Evolutionary conservation across 139 green algal species (phyloP).

Genomic region (Micromonas pusilla): DNA sequence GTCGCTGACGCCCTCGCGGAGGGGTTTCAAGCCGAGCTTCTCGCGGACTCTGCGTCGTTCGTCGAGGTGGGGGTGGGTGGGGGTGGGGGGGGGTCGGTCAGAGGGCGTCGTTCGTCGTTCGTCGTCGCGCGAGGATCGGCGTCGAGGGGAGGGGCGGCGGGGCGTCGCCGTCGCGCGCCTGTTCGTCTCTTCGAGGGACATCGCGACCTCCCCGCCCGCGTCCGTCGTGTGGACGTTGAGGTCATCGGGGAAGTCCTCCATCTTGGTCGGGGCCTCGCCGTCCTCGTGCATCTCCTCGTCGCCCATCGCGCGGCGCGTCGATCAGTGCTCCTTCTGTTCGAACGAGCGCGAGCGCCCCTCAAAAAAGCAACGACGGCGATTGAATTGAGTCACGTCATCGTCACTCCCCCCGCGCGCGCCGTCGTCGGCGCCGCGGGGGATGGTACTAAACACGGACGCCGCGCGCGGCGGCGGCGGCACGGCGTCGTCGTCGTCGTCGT

Average conservation of each 20-base stretch:
- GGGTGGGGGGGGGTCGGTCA: background rate
- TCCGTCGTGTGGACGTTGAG: background rate
- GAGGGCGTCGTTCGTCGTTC: too few species aligned
- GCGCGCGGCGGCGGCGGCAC: background rate
- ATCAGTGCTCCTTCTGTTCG: background rate
- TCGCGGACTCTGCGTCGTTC: background rate
- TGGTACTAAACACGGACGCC: background rate
- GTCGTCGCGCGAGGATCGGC: too few species aligned
- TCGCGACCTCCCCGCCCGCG: conserved; percentile 44
- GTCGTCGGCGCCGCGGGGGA: background rate
- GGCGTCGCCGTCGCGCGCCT: conserved; percentile 47
- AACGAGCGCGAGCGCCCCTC: background rate
- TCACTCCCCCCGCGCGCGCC: too few species aligned
- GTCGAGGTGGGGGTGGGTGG: background rate
- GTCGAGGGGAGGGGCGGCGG: too few species aligned
- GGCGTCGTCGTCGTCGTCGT: too few species aligned
- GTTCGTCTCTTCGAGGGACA: conserved; percentile 77
- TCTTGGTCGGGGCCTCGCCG: background rate
- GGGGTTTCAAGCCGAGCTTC: conserved; percentile 8
- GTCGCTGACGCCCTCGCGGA: background rate
- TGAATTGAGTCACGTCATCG: background rate
- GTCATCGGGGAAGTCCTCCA: conserved; percentile 7
- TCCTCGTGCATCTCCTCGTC: background rate
- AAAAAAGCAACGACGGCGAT: background rate
- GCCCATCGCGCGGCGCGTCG: background rate